These are phyloP conservation scores for Luvunga scandens DNA, from an alignment of 345 rosid genomes.

Conservation along the genomic window DNA sequence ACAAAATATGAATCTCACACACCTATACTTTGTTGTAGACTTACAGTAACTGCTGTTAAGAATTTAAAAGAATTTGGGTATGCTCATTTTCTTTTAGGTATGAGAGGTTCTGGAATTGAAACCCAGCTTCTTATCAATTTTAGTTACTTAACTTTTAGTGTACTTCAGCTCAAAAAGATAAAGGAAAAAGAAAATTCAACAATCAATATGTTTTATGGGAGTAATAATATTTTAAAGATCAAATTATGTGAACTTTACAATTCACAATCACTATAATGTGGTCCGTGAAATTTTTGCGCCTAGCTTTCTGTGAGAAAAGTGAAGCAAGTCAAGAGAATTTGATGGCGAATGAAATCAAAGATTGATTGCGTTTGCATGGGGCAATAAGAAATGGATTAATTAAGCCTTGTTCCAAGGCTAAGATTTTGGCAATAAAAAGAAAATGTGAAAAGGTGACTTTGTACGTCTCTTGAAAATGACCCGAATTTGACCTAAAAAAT, in stretches of 20 bases:
- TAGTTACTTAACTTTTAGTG: neutral
- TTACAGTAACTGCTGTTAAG: no score
- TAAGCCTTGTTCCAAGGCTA: slow-evolving; percentile 5
- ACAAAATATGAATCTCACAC: no score
- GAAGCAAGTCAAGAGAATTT: neutral
- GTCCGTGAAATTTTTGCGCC: neutral
- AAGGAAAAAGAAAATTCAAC: no score
- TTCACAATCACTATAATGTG: neutral
- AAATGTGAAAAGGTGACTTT: neutral
- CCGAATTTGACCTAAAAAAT: neutral
- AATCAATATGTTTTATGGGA: no score
- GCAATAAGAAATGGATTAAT: neutral
- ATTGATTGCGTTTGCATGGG: slow-evolving; percentile 1
- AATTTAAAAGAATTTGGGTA: no score
- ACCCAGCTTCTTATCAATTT: neutral
- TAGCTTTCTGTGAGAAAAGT: slow-evolving; percentile 1
- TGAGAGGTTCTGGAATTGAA: neutral
- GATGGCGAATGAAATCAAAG: neutral
- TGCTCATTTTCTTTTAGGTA: neutral
- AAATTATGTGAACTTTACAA: neutral
- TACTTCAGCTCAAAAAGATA: no score
- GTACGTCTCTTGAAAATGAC: neutral
- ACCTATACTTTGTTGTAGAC: no score
- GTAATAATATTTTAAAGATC: neutral
- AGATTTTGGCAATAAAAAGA: neutral